phyloP scores from a whole-genome alignment of 2,329 filamentous ascomycete genomes.

The Ophiocordyceps sinensis region DNA sequence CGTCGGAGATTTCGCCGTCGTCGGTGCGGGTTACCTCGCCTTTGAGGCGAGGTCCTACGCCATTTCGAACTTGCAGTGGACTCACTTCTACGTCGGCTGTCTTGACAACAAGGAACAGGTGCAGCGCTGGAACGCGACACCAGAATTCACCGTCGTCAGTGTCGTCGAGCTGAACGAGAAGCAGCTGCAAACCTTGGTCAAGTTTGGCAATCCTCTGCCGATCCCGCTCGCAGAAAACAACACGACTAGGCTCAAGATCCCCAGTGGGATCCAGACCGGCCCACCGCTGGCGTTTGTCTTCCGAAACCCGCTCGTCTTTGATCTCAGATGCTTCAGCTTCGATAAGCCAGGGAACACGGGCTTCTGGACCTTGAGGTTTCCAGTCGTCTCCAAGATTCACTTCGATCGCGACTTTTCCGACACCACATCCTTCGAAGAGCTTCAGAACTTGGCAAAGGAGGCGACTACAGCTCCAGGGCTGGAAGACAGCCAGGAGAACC shows the following conservation, averaged over 20 bases:
- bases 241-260: conserved; percentile 30
- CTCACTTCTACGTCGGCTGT: conserved; percentile 68
- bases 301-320: conserved; percentile 58
- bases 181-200: conserved; percentile 35
- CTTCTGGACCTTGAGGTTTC: conserved; percentile 66
- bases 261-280: conserved; percentile 26
- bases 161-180: conserved; percentile 40
- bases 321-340: conserved; percentile 68
- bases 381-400: conserved; percentile 62
- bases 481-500: conserved; percentile 45
- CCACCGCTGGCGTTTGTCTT: conserved; percentile 42
- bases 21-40: conserved; percentile 61
- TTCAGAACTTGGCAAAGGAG: conserved; percentile 51
- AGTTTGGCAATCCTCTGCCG: conserved; percentile 28
- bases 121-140: conserved; percentile 31
- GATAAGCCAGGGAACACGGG: conserved; percentile 54
- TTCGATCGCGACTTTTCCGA: conserved; percentile 58
- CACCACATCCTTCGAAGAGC: conserved; percentile 50
- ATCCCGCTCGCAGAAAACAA: conserved; percentile 23
- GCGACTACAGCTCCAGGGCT: conserved; percentile 34
- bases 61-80: conserved; percentile 50
- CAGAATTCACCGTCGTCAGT: conserved; percentile 53
- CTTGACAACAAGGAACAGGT: conserved; percentile 52
- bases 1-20: conserved; percentile 65
- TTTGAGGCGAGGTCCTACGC: conserved; percentile 41